A percentile compares a stretch with the other conserved stretches of the same genome.
Conservation (phyloP, 1,139 yeast genomes). For the Meyerozyma guilliermondii region DNA sequence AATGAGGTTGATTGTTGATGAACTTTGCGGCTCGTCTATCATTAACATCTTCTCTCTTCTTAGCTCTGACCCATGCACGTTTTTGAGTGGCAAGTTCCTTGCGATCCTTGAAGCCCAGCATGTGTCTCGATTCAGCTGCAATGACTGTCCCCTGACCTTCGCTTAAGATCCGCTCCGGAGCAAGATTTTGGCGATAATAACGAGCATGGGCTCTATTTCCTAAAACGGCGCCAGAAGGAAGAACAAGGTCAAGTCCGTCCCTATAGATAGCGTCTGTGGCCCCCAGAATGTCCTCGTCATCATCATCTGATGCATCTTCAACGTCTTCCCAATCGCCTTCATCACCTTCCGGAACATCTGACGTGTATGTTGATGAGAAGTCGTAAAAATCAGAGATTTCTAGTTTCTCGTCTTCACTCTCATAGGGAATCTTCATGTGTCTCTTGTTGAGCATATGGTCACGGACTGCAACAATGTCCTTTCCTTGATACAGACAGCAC, state of each 20-base stretch:
- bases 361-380: slow-evolving; percentile 57
- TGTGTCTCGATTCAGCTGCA: slow-evolving; percentile 85
- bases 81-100: slow-evolving; percentile 57
- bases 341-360: slow-evolving; percentile 14
- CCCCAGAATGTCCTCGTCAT: slow-evolving; percentile 16
- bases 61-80: slow-evolving; percentile 72
- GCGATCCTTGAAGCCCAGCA: slow-evolving; percentile 49
- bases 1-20: slow-evolving; percentile 85
- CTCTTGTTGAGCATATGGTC: slow-evolving; percentile 85
- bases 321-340: slow-evolving; percentile 14
- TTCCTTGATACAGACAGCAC: slow-evolving; percentile 80
- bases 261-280: slow-evolving; percentile 33
- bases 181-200: slow-evolving; percentile 70
- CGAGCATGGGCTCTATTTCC: slow-evolving; percentile 89
- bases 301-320: slow-evolving; percentile 21
- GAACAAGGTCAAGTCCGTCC: slow-evolving; percentile 69
- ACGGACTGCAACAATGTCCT: slow-evolving; percentile 77
- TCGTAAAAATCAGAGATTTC: slow-evolving; percentile 84
- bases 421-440: slow-evolving; percentile 89
- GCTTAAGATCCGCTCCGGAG: slow-evolving; percentile 65
- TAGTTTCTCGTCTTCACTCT: slow-evolving; percentile 71
- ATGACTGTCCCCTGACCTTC: slow-evolving; percentile 94
- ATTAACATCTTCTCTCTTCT: slow-evolving; percentile 59
- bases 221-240: slow-evolving; percentile 82
- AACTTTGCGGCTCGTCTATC: slow-evolving; percentile 79